Conservation (phyloP, 176 grass and related monocot species). For the Elaeis guineensis region DNA sequence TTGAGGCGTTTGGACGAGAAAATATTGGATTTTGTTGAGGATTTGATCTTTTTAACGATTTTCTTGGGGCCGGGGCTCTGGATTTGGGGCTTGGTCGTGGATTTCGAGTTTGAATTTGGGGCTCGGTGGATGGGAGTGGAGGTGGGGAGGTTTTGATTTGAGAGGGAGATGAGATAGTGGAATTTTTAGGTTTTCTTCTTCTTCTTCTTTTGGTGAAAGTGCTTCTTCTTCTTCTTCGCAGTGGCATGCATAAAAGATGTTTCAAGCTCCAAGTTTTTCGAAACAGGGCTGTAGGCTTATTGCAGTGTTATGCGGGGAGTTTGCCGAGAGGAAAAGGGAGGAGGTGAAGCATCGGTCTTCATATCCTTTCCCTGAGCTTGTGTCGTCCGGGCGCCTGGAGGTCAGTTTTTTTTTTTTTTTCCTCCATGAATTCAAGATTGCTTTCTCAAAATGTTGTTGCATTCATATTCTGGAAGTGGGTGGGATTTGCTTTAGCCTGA, state of each 20-base stretch:
- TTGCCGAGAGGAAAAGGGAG: slow-evolving; percentile 19
- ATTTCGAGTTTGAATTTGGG: neutral
- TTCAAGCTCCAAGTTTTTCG: slow-evolving; percentile 19
- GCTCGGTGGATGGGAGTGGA: too few species aligned
- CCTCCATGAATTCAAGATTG: too few species aligned
- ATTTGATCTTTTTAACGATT: neutral
- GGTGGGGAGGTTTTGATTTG: too few species aligned
- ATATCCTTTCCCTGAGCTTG: slow-evolving; percentile 45
- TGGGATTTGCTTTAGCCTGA: too few species aligned
- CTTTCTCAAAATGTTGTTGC: too few species aligned
- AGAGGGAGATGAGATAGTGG: slow-evolving; percentile 9
- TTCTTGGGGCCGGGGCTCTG: neutral
- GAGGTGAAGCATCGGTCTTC: slow-evolving; percentile 10
- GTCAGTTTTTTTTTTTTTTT: slow-evolving; percentile 20
- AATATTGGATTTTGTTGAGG: too few species aligned
- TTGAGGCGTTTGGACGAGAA: neutral
- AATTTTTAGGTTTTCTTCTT: neutral
- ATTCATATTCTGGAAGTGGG: too few species aligned
- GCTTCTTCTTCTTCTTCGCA: neutral
- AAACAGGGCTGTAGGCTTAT: slow-evolving; percentile 29
- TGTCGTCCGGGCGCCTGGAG: slow-evolving; percentile 37
- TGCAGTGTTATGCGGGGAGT: slow-evolving; percentile 41
- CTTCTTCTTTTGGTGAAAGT: too few species aligned
- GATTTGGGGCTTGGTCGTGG: slow-evolving; percentile 17
- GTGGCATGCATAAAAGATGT: slow-evolving; percentile 24